These are phyloP conservation scores for Coriaria nepalensis DNA, from an alignment of 306 rosid species.

Conservation along the genomic window DNA sequence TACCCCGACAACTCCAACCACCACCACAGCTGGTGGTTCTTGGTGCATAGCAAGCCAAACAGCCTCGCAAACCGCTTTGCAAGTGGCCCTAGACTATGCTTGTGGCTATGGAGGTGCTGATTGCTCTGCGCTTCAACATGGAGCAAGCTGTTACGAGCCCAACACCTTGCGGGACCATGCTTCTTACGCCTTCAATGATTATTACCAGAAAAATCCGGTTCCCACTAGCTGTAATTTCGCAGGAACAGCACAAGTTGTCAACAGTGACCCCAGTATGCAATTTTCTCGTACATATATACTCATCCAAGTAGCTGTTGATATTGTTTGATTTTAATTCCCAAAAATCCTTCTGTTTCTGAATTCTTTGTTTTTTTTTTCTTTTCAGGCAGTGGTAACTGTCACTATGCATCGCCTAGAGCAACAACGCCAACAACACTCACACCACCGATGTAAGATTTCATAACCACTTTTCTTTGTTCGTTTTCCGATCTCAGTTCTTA, in stretches of 20 bases:
- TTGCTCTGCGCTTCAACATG: conserved; percentile 55
- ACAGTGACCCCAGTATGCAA: conserved; percentile 80
- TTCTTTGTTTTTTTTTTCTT: not conserved
- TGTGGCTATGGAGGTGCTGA: conserved; percentile 86
- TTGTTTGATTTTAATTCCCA: conserved; percentile 14
- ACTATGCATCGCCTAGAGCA: conserved; percentile 35
- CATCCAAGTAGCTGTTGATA: not conserved
- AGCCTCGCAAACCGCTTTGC: conserved; percentile 61
- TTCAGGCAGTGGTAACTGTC: conserved; percentile 66
- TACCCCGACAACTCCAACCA: conserved; percentile 18
- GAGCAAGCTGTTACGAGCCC: conserved; percentile 67
- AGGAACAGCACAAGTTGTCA: conserved; percentile 54
- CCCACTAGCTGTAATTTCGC: conserved; percentile 79
- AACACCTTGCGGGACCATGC: conserved; percentile 66
- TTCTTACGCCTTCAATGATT: conserved; percentile 77
- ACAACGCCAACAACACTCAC: not conserved
- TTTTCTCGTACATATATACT: conserved; percentile 1
- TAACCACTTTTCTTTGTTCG: conserved; percentile 10
- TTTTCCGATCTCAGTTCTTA: conserved; percentile 2
- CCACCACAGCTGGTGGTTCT: conserved; percentile 37
- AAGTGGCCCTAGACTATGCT: conserved; percentile 87
- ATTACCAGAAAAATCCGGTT: conserved; percentile 70
- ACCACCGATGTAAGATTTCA: conserved; percentile 34
- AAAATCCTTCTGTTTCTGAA: conserved; percentile 9
- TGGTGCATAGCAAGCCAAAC: conserved; percentile 75